These are phyloP conservation scores for Parachlorella kessleri DNA, from an alignment of 139 green algal genomes.

Conservation along the genomic window DNA sequence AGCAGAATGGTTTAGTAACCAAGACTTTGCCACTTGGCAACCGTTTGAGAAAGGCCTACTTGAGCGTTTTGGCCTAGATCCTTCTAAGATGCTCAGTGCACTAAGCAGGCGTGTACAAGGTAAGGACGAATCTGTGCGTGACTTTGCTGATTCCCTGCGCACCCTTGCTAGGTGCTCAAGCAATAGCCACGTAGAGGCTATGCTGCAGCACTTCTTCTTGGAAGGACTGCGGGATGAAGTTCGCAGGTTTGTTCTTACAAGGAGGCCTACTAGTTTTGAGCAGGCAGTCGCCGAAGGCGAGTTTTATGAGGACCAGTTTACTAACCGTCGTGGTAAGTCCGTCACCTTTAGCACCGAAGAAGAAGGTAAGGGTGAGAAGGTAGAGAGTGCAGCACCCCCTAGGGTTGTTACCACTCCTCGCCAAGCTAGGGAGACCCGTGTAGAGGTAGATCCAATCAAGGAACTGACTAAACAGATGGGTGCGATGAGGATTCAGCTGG, in stretches of 20 bases:
- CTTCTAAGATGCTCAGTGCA: constrained; percentile 1
- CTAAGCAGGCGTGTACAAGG: not conserved
- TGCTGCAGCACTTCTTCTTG: not conserved
- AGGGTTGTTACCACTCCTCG: too few relatives aligned
- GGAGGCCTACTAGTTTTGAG: not conserved
- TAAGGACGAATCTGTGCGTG: not conserved
- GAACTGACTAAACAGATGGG: not conserved
- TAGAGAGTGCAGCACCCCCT: not conserved
- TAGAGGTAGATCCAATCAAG: not conserved
- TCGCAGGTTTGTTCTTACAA: not conserved
- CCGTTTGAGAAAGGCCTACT: not conserved
- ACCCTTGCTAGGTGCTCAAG: not conserved
- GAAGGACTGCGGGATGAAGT: not conserved
- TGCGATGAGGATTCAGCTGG: not conserved
- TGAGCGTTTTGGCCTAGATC: constrained; percentile 3
- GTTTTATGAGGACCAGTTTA: not conserved
- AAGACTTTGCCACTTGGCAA: not conserved
- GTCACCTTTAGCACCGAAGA: not conserved
- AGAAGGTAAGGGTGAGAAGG: not conserved
- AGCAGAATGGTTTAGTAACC: not conserved
- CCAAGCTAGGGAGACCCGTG: too few relatives aligned
- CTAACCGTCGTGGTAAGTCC: not conserved
- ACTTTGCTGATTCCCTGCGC: constrained; percentile 2
- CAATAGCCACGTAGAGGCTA: not conserved
- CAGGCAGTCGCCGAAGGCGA: not conserved